These are phyloP conservation scores for Geotrichum restrictum DNA, from an alignment of 1,139 yeast genomes.

Conservation along the genomic window DNA sequence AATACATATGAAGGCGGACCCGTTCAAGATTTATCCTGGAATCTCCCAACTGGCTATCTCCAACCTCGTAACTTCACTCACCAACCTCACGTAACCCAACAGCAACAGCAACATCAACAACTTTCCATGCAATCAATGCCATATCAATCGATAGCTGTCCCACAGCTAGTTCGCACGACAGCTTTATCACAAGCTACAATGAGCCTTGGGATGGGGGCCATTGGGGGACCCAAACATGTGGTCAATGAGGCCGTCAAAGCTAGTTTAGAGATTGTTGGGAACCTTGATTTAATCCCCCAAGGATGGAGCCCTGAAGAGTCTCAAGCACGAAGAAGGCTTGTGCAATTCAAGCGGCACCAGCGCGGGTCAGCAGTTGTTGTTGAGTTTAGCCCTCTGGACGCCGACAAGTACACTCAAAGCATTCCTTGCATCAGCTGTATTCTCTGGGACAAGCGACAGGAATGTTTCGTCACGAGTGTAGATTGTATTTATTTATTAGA, in stretches of 20 bases:
- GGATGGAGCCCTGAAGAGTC: conserved; percentile 38
- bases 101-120: neutral
- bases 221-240: conserved; percentile 23
- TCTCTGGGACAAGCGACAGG: conserved; percentile 52
- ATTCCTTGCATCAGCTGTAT: conserved; percentile 53
- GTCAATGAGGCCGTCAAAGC: conserved; percentile 27
- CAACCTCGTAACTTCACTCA: neutral
- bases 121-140: neutral
- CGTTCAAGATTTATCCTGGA: neutral
- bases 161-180: conserved; percentile 33
- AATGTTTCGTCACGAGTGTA: conserved; percentile 60
- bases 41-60: neutral
- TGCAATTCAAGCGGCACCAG: conserved; percentile 38
- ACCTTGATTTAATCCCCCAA: conserved; percentile 36
- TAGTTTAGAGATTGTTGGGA: conserved; percentile 36
- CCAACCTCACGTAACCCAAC: neutral
- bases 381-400: conserved; percentile 36
- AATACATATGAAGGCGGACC: neutral
- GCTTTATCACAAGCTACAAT: conserved; percentile 32
- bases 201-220: neutral
- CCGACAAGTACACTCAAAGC: conserved; percentile 34
- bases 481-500: conserved; percentile 60
- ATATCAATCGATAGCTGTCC: conserved; percentile 20
- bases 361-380: conserved; percentile 37
- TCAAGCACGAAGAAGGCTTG: conserved; percentile 36